Evolutionary conservation across 192 early-diverging fungal genomes (phyloP).

Genomic region (Coemansia umbellata): DNA sequence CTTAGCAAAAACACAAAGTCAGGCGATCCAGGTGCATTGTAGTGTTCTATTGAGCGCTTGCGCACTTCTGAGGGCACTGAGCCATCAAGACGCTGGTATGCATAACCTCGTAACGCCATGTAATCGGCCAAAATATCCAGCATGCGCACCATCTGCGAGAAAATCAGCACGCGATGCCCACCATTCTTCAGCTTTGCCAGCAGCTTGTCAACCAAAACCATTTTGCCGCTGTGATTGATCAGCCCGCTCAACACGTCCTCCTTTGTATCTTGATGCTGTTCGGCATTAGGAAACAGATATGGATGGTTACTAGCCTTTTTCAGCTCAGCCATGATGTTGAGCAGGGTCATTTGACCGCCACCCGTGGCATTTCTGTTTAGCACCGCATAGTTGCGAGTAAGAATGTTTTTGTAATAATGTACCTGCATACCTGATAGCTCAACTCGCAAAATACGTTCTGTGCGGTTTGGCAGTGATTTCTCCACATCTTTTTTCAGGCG

Average conservation of each 20-base stretch:
- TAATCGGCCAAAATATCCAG: constrained; percentile 97
- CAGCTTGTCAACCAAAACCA: constrained; percentile 95
- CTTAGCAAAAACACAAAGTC: constrained; percentile 97
- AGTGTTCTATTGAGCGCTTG: constrained; percentile 96
- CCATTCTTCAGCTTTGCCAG: constrained; percentile 82
- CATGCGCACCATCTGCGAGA: constrained; percentile 97
- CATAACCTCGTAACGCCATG: constrained; percentile 77
- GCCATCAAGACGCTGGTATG: constrained; percentile 93
- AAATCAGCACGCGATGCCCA: constrained; percentile 96
- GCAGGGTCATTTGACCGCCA: constrained; percentile 66
- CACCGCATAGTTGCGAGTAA: constrained; percentile 87
- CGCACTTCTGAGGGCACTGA: constrained; percentile 83
- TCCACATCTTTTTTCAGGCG: constrained; percentile 98
- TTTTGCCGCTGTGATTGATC: constrained; percentile 93
- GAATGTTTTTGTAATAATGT: constrained; percentile 92
- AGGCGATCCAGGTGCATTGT: constrained; percentile 85
- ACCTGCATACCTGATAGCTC: constrained; percentile 87
- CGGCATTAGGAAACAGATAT: constrained; percentile 80
- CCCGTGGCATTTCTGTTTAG: constrained; percentile 71
- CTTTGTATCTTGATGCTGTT: constrained; percentile 53
- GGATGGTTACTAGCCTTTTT: constrained; percentile 98
- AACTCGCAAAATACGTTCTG: constrained; percentile 92
- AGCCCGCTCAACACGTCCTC: constrained; percentile 80
- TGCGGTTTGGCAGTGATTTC: constrained; percentile 92
- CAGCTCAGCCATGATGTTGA: constrained; percentile 95